These are phyloP conservation scores for Xanthoconium purpureum DNA, from an alignment of 768 basidiomycete genomes.

Conservation along the genomic window DNA sequence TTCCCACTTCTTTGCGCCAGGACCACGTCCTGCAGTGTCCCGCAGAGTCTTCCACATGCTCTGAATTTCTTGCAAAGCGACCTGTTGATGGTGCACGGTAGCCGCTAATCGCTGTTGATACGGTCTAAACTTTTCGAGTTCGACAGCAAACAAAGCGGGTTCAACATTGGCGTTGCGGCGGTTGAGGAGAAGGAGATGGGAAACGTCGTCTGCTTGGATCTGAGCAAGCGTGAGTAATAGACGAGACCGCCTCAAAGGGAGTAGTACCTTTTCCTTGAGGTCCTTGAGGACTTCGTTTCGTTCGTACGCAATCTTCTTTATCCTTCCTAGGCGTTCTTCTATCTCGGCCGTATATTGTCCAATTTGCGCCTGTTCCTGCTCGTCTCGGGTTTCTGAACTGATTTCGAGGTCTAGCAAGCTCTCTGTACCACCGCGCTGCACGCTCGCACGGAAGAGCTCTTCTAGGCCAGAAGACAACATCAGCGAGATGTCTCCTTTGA, in stretches of 20 bases:
- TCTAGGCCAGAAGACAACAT: conserved; percentile 61
- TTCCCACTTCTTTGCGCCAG: conserved; percentile 77
- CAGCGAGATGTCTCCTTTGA: conserved; percentile 60
- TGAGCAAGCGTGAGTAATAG: conserved; percentile 32
- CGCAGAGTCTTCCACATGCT: conserved; percentile 71
- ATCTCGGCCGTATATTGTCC: conserved; percentile 65
- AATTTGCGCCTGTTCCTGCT: conserved; percentile 67
- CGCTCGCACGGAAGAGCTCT: conserved; percentile 56
- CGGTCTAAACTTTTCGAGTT: conserved; percentile 93
- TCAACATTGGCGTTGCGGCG: conserved; percentile 81
- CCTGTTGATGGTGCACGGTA: conserved; percentile 75
- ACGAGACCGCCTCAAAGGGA: neutral
- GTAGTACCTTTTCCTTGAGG: conserved; percentile 85
- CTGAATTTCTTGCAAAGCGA: conserved; percentile 69
- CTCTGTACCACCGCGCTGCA: conserved; percentile 37
- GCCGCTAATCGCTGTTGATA: conserved; percentile 80
- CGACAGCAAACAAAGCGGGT: conserved; percentile 83
- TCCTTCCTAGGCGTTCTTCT: conserved; percentile 69
- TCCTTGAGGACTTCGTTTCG: conserved; percentile 86
- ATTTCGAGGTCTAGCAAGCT: conserved; percentile 75
- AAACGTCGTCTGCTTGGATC: conserved; percentile 96
- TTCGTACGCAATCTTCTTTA: conserved; percentile 84
- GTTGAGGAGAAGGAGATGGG: conserved; percentile 88
- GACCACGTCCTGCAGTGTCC: conserved; percentile 70
- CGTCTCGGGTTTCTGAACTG: conserved; percentile 57